Evolutionary conservation across 768 basidiomycete genomes (phyloP).

Genomic region (Boletus speciosus): DNA sequence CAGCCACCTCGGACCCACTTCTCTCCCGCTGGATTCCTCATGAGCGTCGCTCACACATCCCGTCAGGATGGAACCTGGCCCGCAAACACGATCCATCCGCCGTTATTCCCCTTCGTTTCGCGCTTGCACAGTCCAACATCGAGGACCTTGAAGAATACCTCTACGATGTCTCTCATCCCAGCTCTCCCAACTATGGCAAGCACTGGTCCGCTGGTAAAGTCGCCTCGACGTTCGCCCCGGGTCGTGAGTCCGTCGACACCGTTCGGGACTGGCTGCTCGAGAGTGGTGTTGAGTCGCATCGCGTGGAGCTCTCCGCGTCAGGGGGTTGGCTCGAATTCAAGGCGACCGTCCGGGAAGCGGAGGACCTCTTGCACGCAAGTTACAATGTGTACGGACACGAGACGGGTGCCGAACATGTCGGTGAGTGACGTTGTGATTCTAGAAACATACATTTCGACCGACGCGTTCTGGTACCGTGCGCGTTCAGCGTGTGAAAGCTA

Average conservation of each 20-base stretch:
- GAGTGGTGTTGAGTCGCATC: constrained; percentile 34
- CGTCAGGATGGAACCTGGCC: constrained; percentile 36
- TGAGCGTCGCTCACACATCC: constrained; percentile 31
- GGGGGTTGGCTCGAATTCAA: constrained; percentile 41
- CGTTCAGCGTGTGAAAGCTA: constrained; percentile 38
- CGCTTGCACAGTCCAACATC: constrained; percentile 41
- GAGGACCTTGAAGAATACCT: constrained; percentile 39
- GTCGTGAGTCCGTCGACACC: constrained; percentile 31
- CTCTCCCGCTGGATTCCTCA: constrained; percentile 10
- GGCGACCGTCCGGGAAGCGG: constrained; percentile 41
- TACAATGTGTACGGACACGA: constrained; percentile 41
- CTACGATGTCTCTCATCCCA: constrained; percentile 41
- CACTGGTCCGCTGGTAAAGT: constrained; percentile 43
- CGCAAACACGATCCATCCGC: constrained; percentile 31
- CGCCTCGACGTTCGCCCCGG: constrained; percentile 42
- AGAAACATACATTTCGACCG: not conserved
- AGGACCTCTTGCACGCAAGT: constrained; percentile 40
- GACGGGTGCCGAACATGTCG: constrained; percentile 37
- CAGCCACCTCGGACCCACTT: constrained; percentile 1
- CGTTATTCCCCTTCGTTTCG: constrained; percentile 43
- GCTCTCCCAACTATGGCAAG: constrained; percentile 42
- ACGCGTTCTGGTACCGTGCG: not conserved
- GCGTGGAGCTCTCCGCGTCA: constrained; percentile 32
- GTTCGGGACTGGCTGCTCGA: constrained; percentile 41
- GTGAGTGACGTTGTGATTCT: constrained; percentile 17